Conservation (phyloP, 2,329 filamentous ascomycete species). For the Arthrobotrys entomopaga region DNA sequence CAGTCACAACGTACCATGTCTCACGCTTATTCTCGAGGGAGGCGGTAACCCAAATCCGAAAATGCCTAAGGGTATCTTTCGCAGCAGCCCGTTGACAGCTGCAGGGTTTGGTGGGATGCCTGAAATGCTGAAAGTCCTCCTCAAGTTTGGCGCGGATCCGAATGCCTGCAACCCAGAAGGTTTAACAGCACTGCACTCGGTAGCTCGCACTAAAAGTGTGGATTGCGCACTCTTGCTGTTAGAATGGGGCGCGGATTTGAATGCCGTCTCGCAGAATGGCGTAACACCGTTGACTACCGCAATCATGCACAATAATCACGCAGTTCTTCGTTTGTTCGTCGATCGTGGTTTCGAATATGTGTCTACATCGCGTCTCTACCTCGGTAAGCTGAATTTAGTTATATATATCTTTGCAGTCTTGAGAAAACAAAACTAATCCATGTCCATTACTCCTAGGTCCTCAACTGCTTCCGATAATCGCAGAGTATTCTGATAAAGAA, state of each 20-base stretch:
- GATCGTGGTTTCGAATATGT: slow-evolving; percentile 62
- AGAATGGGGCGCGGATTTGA: slow-evolving; percentile 61
- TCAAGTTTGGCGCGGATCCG: slow-evolving; percentile 60
- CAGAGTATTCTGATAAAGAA: slow-evolving; percentile 10
- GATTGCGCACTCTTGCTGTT: slow-evolving; percentile 61
- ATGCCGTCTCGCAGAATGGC: slow-evolving; percentile 58
- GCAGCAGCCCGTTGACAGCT: slow-evolving; percentile 60
- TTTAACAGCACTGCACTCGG: slow-evolving; percentile 60
- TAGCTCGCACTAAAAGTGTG: slow-evolving; percentile 59
- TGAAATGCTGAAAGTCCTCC: slow-evolving; percentile 59
- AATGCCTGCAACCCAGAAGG: slow-evolving; percentile 60
- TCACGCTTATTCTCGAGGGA: slow-evolving; percentile 34
- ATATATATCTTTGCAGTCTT: background rate
- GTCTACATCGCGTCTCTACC: slow-evolving; percentile 60
- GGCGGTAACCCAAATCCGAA: slow-evolving; percentile 59
- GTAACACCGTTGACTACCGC: slow-evolving; percentile 61
- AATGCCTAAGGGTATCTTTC: slow-evolving; percentile 58
- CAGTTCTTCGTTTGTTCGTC: slow-evolving; percentile 60
- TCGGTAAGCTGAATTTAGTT: slow-evolving; percentile 2
- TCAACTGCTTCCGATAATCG: slow-evolving; percentile 14
- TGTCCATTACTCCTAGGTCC: background rate
- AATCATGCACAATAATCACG: slow-evolving; percentile 61
- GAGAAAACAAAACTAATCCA: background rate
- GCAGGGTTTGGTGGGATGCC: slow-evolving; percentile 60
- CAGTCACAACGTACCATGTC: slow-evolving; percentile 12